Evolutionary conservation across 176 grass and related monocot species (phyloP), one percentile per base, ranked within the genome.

Genomic region (Hordeum marinum): DNA sequence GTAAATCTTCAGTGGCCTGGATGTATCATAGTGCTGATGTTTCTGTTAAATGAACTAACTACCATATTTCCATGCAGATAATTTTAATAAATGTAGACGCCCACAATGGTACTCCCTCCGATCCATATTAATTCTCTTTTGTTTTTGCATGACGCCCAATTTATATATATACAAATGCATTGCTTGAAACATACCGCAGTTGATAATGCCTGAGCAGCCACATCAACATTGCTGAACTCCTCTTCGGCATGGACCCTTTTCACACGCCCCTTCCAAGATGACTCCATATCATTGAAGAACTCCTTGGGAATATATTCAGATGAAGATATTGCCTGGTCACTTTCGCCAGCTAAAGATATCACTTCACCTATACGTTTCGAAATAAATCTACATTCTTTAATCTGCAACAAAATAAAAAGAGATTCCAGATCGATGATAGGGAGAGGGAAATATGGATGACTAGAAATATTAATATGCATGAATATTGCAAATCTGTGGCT

Each of bases 221-320:
- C 68, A 31, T 95, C 95, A 87, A 93, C 95, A 90, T 89, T 88
- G 12, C 82, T 34, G 72, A 95, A 98, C 82, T 89, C 93, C 80
- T 91, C 85, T 78, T 95, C 93, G 69, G 87, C 89, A 92, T 98
- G 95, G 55, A 93, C 79, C 80, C 95, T 98, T 90, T 95, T 98
- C 42, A 98, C 89, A 54, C 92, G 92, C 7, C 91, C 89, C 90
- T 95, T 98, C 95, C 95, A 98, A 76, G 89, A 91, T 70, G 87
- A 98, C 43, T 98, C 95, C 91, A 95, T 95, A 87, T 98, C 91
- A 82, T 95, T 90, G 68, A 98, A 98, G 73, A 98, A 95, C 80
- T 90, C 95, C 72, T 89, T 82, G 62, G 95, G 93, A 80, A 98
- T 89, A 45, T 69, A 80, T 84, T 95, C 89, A 9, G 80, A 98